These are phyloP conservation scores for Prunus kanzakura DNA, from an alignment of 306 rosid genomes.

Conservation along the genomic window DNA sequence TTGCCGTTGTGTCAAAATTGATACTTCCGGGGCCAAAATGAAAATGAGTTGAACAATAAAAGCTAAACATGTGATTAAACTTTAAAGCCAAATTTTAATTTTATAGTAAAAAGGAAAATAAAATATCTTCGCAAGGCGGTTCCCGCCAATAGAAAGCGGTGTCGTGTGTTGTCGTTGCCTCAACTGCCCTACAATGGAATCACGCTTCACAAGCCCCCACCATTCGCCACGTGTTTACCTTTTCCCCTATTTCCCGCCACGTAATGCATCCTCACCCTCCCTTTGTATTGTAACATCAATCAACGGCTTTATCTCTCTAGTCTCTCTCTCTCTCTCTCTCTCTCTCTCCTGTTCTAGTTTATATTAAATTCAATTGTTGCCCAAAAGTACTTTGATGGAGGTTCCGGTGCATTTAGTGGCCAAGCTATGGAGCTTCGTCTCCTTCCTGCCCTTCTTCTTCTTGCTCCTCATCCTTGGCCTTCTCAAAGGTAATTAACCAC, in stretches of 20 bases:
- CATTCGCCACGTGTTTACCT: background rate
- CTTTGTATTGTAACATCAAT: background rate
- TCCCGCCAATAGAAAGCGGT: conserved; percentile 12
- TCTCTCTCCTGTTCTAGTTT: background rate
- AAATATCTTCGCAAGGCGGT: background rate
- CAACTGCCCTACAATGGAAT: background rate
- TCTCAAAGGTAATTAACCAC: conserved; percentile 53
- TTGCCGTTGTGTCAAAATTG: too few relatives aligned
- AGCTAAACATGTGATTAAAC: too few relatives aligned
- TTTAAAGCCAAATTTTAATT: too few relatives aligned
- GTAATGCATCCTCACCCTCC: background rate
- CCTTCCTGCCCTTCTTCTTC: conserved; percentile 66
- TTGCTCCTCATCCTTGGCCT: conserved; percentile 57
- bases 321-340: background rate
- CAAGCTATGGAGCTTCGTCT: conserved; percentile 55
- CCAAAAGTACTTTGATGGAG: conserved; percentile 31
- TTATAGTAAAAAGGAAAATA: background rate
- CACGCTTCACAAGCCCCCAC: background rate
- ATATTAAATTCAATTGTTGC: background rate
- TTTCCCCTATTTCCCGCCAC: background rate
- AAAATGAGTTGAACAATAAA: too few relatives aligned
- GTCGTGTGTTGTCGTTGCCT: background rate
- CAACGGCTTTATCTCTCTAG: background rate
- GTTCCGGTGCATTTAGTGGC: conserved; percentile 33
- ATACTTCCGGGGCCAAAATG: too few relatives aligned